Evolutionary conservation across 805 yeast genomes (phyloP), one percentile per base, ranked within the genome.

Genomic region (Candida yuanshanica): DNA sequence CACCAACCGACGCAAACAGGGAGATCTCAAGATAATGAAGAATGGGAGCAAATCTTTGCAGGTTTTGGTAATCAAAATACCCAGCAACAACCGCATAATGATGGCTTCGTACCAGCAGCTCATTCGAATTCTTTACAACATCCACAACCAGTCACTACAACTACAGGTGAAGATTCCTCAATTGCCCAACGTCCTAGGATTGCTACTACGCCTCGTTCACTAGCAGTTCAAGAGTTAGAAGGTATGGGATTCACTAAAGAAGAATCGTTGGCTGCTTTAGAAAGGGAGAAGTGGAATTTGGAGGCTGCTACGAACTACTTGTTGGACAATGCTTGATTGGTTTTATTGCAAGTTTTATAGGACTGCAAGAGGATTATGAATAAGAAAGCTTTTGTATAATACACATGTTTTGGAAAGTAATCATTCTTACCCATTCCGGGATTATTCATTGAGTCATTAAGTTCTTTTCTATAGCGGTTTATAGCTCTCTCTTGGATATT

Each of bases 21-120:
- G 11, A 45, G 34, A 33, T 43, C 41, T 14, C 54, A 53, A 45
- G 62, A 55, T 44, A 65, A 62, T 23, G 95, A 87, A 54, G 97
- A 89, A 60, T 89, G 97, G 97, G 96, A 89, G 55, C 90, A 87
- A 64, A 73, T 89, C 20, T 89, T 89, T 66, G 91, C 95, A 4
- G 95, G 95, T 0, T 84, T 86, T 58, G 90, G 91, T 14, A 83
- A 82, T 48, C 70, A 60, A 49, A 64, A 60, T 27, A 39, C 52
- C 13, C 45, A 44, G n/a, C n/a, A n/a, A n/a, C n/a, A n/a, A 37
- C 47, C 12, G 44, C 39, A 7, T 41, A 43, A 17, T 41, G 49
- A 16, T 35, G 52, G n/a, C 51, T 47, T 21, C 46, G 42, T 31
- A 52, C 55, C 14, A 35, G 43, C 10, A 42, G 20, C 29, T 17